Percentiles rank a stretch among this genome's conserved stretches.
These are phyloP conservation scores for Erythrobasidium hasegawianum DNA, from an alignment of 1,284 basidiomycete genomes.

Conservation along the genomic window DNA sequence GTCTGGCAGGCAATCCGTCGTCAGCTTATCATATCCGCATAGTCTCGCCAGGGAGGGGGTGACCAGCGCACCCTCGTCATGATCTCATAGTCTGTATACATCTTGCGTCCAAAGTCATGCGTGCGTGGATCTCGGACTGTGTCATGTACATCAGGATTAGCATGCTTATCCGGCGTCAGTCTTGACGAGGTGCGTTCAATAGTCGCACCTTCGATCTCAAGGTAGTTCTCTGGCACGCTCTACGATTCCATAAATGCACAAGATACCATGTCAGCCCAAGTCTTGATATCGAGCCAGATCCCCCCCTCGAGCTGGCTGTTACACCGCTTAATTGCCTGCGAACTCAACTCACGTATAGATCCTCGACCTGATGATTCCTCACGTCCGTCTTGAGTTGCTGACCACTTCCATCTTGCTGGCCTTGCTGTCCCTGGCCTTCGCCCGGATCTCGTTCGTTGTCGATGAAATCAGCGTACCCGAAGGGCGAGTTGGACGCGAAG, in stretches of 20 bases:
- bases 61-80: conserved; percentile 74
- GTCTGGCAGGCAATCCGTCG: conserved; percentile 58
- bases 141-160: too few species aligned
- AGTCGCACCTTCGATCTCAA: conserved; percentile 75
- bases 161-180: too few species aligned
- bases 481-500: conserved; percentile 22
- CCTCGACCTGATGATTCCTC: conserved; percentile 23
- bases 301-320: too few species aligned
- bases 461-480: conserved; percentile 28
- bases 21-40: neutral
- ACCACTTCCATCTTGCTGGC: neutral
- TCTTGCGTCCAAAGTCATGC: conserved; percentile 92
- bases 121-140: conserved; percentile 93
- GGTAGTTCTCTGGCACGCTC: conserved; percentile 71
- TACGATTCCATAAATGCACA: too few species aligned
- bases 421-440: conserved; percentile 9
- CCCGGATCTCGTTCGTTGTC: conserved; percentile 11
- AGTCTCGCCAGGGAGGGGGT: neutral
- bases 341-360: conserved; percentile 24
- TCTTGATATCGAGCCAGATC: too few species aligned
- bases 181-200: too few species aligned
- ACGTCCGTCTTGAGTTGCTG: conserved; percentile 15
- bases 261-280: too few species aligned
- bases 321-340: too few species aligned
- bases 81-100: conserved; percentile 99